A percentile compares a stretch with the other conserved stretches of the same genome.
These are phyloP conservation scores for Hymenoscyphus scutula DNA, from an alignment of 2,329 filamentous ascomycete genomes.

Conservation along the genomic window DNA sequence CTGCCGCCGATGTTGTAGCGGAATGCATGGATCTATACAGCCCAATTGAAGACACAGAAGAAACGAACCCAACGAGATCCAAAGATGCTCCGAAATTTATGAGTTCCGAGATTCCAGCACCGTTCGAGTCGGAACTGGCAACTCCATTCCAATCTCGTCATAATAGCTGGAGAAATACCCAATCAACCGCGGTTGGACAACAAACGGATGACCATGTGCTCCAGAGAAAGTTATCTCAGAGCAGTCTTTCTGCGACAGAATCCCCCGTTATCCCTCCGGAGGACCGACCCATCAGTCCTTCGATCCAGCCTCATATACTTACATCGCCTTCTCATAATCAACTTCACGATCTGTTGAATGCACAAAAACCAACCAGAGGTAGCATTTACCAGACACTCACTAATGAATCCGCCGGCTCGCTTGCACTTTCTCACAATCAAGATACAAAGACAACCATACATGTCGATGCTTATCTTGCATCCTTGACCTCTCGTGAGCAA, in stretches of 20 bases:
- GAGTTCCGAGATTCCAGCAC: neutral
- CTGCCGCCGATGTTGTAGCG: constrained; percentile 75
- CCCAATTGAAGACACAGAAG: constrained; percentile 27
- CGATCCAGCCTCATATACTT: constrained; percentile 51
- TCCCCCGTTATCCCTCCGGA: constrained; percentile 34
- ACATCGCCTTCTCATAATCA: constrained; percentile 52
- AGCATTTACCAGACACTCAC: constrained; percentile 53
- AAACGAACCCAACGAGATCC: constrained; percentile 18
- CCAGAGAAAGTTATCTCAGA: constrained; percentile 48
- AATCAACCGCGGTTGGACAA: constrained; percentile 44
- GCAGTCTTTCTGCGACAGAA: constrained; percentile 50
- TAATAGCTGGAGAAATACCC: constrained; percentile 53
- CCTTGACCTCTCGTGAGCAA: constrained; percentile 24
- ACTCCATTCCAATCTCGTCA: constrained; percentile 31
- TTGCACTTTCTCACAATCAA: constrained; percentile 29
- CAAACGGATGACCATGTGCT: constrained; percentile 41
- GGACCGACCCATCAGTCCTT: constrained; percentile 56
- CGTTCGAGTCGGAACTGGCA: constrained; percentile 9
- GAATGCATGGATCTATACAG: constrained; percentile 71
- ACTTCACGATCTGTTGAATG: constrained; percentile 58
- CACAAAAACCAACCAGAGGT: constrained; percentile 57
- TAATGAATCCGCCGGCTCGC: constrained; percentile 55
- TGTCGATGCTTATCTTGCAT: constrained; percentile 32
- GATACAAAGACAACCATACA: constrained; percentile 23
- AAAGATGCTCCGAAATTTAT: constrained; percentile 12